phyloP scores from a whole-genome alignment of 257 asterid genomes.

The Solanum arcanum region DNA sequence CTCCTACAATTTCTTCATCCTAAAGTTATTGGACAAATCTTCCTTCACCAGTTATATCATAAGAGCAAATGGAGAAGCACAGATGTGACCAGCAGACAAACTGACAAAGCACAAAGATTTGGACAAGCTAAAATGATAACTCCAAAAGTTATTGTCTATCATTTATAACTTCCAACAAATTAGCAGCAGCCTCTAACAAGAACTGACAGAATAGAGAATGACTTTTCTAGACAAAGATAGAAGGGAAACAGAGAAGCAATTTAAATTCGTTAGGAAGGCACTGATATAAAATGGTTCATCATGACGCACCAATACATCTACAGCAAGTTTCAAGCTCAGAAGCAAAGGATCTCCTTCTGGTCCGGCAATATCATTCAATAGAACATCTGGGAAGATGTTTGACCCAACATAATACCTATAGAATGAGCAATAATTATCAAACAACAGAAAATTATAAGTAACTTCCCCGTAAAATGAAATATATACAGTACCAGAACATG shows the following conservation, averaged over 20 bases:
- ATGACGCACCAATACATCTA: constrained; percentile 86
- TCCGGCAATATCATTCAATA: constrained; percentile 95
- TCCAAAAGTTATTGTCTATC: background rate
- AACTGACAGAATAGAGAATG: background rate
- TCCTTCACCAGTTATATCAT: background rate
- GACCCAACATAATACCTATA: constrained; percentile 79
- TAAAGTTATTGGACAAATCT: background rate
- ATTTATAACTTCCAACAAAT: background rate
- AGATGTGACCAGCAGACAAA: background rate
- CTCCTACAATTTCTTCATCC: background rate
- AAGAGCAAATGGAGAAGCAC: background rate
- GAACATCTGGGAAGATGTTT: constrained; percentile 69
- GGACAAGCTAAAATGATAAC: background rate
- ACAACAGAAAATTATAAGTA: background rate
- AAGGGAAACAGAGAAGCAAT: background rate
- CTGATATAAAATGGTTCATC: constrained; percentile 1
- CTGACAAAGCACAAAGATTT: background rate
- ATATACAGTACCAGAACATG: background rate
- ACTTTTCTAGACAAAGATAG: background rate
- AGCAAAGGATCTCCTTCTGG: constrained; percentile 92
- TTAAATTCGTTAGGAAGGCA: background rate
- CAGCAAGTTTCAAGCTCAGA: constrained; percentile 91
- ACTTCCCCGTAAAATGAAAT: background rate
- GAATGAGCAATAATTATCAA: background rate
- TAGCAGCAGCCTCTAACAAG: background rate